phyloP scores from a whole-genome alignment of 306 rosid species.

The Geum urbanum region DNA sequence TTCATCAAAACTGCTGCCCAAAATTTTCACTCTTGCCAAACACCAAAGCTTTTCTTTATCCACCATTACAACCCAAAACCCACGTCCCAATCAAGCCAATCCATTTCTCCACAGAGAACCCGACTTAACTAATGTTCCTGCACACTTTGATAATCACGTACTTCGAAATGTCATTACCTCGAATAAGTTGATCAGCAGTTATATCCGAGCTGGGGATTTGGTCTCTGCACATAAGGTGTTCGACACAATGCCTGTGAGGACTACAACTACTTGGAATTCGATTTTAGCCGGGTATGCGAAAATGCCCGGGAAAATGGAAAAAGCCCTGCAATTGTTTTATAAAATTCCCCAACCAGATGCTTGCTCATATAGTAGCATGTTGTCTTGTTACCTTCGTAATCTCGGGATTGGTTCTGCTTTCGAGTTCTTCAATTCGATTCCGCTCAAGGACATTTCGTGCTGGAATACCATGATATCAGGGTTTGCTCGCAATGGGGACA shows the following conservation, averaged over 20 bases:
- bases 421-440: slow-evolving; percentile 59
- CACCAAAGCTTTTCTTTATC: slow-evolving; percentile 17
- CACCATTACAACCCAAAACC: slow-evolving; percentile 18
- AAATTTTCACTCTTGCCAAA: slow-evolving; percentile 12
- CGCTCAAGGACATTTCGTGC: slow-evolving; percentile 58
- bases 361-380: slow-evolving; percentile 67
- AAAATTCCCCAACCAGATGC: slow-evolving; percentile 75
- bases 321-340: slow-evolving; percentile 51
- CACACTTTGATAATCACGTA: slow-evolving; percentile 16
- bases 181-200: slow-evolving; percentile 51
- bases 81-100: slow-evolving; percentile 15
- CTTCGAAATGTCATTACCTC: slow-evolving; percentile 33
- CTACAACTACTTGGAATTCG: slow-evolving; percentile 73
- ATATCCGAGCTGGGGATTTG: slow-evolving; percentile 48
- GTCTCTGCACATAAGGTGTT: slow-evolving; percentile 57
- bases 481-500: slow-evolving; percentile 50
- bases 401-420: slow-evolving; percentile 44
- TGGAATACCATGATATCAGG: slow-evolving; percentile 91
- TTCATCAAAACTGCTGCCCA: background rate
- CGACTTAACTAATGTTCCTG: slow-evolving; percentile 22
- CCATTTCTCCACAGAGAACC: slow-evolving; percentile 20
- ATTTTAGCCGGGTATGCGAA: slow-evolving; percentile 50
- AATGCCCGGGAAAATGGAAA: slow-evolving; percentile 42
- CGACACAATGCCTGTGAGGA: slow-evolving; percentile 51
- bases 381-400: slow-evolving; percentile 49